phyloP scores from a whole-genome alignment of 306 rosid genomes.

The Castanea sativa region DNA sequence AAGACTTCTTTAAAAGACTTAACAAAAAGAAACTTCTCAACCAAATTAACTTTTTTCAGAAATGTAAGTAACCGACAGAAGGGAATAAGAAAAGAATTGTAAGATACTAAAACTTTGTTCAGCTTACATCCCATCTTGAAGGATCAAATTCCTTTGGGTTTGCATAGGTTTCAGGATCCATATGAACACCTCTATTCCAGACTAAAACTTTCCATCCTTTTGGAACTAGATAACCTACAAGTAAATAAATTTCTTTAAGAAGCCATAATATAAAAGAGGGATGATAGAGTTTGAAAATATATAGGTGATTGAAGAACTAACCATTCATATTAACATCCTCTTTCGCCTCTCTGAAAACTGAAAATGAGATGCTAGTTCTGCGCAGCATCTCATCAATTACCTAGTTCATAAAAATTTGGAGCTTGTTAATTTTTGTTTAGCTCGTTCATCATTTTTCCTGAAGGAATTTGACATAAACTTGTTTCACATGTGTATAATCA shows the following conservation, averaged over 20 bases:
- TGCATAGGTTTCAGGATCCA: constrained; percentile 55
- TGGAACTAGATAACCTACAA: constrained; percentile 58
- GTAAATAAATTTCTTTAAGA: background rate
- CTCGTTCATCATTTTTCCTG: background rate
- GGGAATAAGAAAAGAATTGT: too few species aligned
- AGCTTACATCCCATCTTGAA: constrained; percentile 55
- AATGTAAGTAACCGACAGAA: too few species aligned
- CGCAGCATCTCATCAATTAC: constrained; percentile 66
- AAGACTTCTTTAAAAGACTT: too few species aligned
- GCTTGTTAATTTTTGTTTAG: background rate
- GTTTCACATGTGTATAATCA: too few species aligned
- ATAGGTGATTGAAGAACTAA: constrained; percentile 9
- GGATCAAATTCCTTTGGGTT: constrained; percentile 58
- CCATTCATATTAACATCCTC: constrained; percentile 54
- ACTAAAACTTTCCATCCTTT: constrained; percentile 72
- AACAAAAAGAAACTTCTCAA: too few species aligned
- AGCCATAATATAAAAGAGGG: background rate
- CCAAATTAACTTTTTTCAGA: too few species aligned
- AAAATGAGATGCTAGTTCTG: constrained; percentile 46
- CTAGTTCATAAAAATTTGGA: constrained; percentile 15
- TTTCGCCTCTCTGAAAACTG: constrained; percentile 53
- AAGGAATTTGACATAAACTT: too few species aligned
- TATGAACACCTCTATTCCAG: constrained; percentile 68
- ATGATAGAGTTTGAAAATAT: background rate
- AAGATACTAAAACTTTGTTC: too few species aligned